These are phyloP conservation scores for Mikania micrantha DNA, from an alignment of 129 eudicot genomes.

Conservation along the genomic window DNA sequence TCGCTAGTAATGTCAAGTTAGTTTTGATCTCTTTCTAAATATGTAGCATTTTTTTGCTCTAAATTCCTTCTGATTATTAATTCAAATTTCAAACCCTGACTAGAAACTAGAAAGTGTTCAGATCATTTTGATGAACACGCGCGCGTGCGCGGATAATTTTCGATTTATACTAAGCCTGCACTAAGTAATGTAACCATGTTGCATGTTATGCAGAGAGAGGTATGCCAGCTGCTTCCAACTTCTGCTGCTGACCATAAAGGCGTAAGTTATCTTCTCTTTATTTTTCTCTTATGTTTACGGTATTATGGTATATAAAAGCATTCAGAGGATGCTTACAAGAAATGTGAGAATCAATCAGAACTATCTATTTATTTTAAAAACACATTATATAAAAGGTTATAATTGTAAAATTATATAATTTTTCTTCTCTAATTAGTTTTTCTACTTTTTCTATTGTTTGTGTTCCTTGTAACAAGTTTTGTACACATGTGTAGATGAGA, in stretches of 20 bases:
- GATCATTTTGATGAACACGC: not conserved
- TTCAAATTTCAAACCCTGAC: too few species aligned
- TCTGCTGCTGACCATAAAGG: slow-evolving; percentile 82
- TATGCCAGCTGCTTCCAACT: slow-evolving; percentile 80
- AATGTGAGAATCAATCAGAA: too few species aligned
- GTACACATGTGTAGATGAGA: too few species aligned
- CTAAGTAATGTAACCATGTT: slow-evolving; percentile 8
- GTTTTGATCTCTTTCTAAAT: too few species aligned
- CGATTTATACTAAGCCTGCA: not conserved
- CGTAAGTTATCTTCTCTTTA: slow-evolving; percentile 43
- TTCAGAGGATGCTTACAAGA: too few species aligned
- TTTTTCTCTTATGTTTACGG: not conserved
- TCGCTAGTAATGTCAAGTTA: not conserved
- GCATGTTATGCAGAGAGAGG: slow-evolving; percentile 69
- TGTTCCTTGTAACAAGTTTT: too few species aligned
- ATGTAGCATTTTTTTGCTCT: too few species aligned
- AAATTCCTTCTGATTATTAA: not conserved
- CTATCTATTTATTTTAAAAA: too few species aligned
- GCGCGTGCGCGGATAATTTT: not conserved
- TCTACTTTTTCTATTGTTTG: too few species aligned
- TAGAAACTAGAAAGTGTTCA: not conserved
- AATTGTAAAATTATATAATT: too few species aligned
- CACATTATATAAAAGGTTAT: too few species aligned
- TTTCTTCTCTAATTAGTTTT: too few species aligned
- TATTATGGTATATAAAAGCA: not conserved